A percentile compares a stretch with the other conserved stretches of the same genome.
Conservation (phyloP, 1,284 basidiomycete species). For the Heterobasidion occidentale region DNA sequence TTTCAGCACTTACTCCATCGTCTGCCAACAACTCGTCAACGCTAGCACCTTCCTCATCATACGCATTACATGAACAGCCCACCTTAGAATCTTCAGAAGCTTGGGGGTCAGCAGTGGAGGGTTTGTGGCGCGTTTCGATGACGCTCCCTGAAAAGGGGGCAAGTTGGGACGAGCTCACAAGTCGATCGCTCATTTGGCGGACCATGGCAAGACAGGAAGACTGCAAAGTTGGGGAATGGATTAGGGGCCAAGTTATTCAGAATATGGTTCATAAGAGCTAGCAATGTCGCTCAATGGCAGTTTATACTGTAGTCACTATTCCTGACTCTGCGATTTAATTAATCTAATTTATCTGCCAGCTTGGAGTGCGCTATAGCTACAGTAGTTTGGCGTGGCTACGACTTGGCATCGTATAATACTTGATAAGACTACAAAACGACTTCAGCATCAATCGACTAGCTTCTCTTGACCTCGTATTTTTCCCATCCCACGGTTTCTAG, state of each 20-base stretch:
- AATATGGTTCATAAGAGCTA: constrained; percentile 1
- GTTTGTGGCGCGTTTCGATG: constrained; percentile 54
- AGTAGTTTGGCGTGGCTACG: too few relatives aligned
- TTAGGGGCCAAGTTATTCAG: constrained; percentile 14
- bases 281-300: background rate
- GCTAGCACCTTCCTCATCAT: constrained; percentile 19
- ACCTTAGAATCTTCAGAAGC: constrained; percentile 14
- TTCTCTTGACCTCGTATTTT: constrained; percentile 49
- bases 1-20: constrained; percentile 1
- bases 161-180: constrained; percentile 44
- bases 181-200: constrained; percentile 49
- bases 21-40: background rate
- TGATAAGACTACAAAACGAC: too few relatives aligned
- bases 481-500: constrained; percentile 85
- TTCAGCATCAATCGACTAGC: too few relatives aligned
- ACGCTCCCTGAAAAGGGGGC: constrained; percentile 21
- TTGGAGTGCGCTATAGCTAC: too few relatives aligned
- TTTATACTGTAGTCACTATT: background rate
- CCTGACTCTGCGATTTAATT: background rate
- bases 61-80: constrained; percentile 33
- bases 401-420: too few relatives aligned
- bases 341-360: too few relatives aligned
- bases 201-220: constrained; percentile 28
- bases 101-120: constrained; percentile 51
- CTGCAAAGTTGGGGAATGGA: constrained; percentile 32